Conservation (phyloP, 1,284 basidiomycete species). For the Cerioporus squamosus region DNA sequence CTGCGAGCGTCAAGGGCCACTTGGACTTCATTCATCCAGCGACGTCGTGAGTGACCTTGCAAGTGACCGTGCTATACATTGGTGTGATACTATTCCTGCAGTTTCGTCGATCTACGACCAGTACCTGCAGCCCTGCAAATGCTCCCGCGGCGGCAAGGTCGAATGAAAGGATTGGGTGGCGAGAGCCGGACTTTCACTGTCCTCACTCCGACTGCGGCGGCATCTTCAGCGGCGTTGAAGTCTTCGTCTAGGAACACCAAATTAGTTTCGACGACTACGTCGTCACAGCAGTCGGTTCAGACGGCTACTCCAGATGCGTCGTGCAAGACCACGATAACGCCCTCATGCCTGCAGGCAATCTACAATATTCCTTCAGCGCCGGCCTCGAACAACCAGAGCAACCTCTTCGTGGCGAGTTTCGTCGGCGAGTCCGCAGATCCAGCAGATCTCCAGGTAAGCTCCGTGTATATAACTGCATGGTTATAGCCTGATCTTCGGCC, state of each 20-base stretch:
- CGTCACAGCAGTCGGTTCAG: not conserved
- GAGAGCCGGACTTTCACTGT: conserved; percentile 1
- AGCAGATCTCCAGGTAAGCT: conserved; percentile 47
- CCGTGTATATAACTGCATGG: not conserved
- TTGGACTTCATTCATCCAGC: conserved; percentile 43
- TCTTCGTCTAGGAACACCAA: not conserved
- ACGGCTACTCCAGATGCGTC: conserved; percentile 42
- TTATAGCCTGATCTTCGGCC: conserved; percentile 33
- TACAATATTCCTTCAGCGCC: conserved; percentile 56
- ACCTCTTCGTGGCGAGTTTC: conserved; percentile 59
- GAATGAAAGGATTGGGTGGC: conserved; percentile 9
- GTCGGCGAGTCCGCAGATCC: conserved; percentile 53
- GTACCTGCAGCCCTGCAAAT: conserved; percentile 12
- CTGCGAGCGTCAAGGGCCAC: conserved; percentile 36
- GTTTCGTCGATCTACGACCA: not conserved
- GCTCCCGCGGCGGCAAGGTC: not conserved
- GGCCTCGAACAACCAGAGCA: conserved; percentile 44
- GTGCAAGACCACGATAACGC: conserved; percentile 44
- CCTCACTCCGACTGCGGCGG: conserved; percentile 2
- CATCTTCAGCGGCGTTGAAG: not conserved
- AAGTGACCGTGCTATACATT: not conserved
- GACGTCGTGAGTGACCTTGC: conserved; percentile 25
- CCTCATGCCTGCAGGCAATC: conserved; percentile 53
- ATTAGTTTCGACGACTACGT: not conserved
- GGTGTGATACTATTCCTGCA: not conserved